phyloP scores from a whole-genome alignment of 2,329 filamentous ascomycete species.

The Chrysoporthe puriensis region DNA sequence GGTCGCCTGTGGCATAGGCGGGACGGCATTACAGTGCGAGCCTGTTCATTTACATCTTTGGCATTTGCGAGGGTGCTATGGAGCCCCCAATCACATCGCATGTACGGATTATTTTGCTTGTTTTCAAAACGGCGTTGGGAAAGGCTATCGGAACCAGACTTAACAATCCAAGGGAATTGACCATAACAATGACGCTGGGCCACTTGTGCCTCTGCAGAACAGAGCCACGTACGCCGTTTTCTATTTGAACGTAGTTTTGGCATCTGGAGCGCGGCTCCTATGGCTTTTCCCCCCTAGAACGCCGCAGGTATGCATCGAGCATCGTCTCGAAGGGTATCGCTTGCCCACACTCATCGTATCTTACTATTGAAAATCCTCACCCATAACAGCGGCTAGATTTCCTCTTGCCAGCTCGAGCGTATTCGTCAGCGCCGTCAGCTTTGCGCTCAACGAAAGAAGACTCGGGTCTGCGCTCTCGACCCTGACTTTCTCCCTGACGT shows the following conservation, averaged over 20 bases:
- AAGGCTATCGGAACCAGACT: background rate
- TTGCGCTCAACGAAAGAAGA: conserved; percentile 80
- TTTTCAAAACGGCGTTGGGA: conserved; percentile 5
- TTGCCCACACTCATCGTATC: conserved; percentile 9
- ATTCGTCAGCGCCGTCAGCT: conserved; percentile 77
- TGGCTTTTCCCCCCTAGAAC: background rate
- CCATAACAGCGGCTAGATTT: conserved; percentile 80
- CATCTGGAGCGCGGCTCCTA: background rate
- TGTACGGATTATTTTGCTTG: conserved; percentile 7
- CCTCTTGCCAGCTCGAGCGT: conserved; percentile 70
- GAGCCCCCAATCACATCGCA: background rate
- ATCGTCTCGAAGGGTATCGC: conserved; percentile 25
- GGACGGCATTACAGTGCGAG: background rate
- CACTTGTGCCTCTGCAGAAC: background rate
- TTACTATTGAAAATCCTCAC: conserved; percentile 50
- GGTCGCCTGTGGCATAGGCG: conserved; percentile 83
- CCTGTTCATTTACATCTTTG: background rate
- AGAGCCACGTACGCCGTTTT: background rate
- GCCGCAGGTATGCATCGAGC: conserved; percentile 4
- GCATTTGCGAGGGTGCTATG: conserved; percentile 1
- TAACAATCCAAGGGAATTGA: conserved; percentile 6
- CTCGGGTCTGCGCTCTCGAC: conserved; percentile 90
- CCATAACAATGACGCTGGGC: background rate
- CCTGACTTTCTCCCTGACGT: conserved; percentile 85
- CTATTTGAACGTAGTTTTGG: background rate